Conservation (phyloP, 2,329 filamentous ascomycete species). For the Claviceps paspali region DNA sequence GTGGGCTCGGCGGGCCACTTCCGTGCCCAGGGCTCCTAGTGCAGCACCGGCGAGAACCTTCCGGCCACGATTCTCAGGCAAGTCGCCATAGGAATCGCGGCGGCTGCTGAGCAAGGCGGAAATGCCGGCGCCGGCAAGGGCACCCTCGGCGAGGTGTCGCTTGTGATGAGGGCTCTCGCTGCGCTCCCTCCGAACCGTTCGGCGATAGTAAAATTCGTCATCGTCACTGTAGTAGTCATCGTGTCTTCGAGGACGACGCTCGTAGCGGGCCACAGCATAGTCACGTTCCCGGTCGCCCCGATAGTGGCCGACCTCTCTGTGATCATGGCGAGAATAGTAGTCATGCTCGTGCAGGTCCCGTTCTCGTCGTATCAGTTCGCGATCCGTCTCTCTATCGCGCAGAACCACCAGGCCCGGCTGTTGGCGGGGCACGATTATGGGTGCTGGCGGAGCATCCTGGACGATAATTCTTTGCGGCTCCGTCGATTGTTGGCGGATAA, state of each 20-base stretch:
- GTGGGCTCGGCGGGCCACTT: slow-evolving; percentile 42
- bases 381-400: slow-evolving; percentile 25
- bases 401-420: slow-evolving; percentile 30
- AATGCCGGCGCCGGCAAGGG: slow-evolving; percentile 45
- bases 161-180: slow-evolving; percentile 38
- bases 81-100: slow-evolving; percentile 33
- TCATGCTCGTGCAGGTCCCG: slow-evolving; percentile 29
- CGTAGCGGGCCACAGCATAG: slow-evolving; percentile 20
- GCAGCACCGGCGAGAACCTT: slow-evolving; percentile 47
- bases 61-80: slow-evolving; percentile 35
- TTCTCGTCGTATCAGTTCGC: slow-evolving; percentile 17
- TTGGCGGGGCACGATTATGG: slow-evolving; percentile 32
- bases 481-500: slow-evolving; percentile 39
- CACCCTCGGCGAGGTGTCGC: slow-evolving; percentile 48
- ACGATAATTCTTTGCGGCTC: slow-evolving; percentile 46
- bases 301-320: slow-evolving; percentile 27
- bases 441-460: slow-evolving; percentile 40
- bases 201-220: slow-evolving; percentile 31
- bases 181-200: slow-evolving; percentile 32
- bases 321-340: slow-evolving; percentile 35
- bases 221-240: slow-evolving; percentile 31
- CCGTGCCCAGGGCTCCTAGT: slow-evolving; percentile 46
- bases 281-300: slow-evolving; percentile 14
- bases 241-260: slow-evolving; percentile 25
- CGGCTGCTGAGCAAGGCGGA: slow-evolving; percentile 43